Base-by-base conservation (phyloP, 495 filamentous ascomycete species). In the Penicillium flavigenum region DNA sequence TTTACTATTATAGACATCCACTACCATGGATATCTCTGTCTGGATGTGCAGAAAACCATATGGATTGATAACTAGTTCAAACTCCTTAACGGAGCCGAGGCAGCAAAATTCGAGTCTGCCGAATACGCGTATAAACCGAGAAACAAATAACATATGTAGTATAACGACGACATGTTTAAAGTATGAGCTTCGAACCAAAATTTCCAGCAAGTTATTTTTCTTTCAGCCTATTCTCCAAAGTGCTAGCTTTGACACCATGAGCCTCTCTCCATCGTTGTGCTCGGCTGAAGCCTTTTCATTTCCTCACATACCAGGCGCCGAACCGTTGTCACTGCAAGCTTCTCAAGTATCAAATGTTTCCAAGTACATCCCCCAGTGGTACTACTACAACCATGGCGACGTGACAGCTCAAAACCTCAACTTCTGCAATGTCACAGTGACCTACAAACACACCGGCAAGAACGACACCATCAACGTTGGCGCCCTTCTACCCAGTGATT, bases 381-480 rank as follows among this genome's bases (percentile, higher is more conserved):
- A 46, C 22, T 46, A 46, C 20, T 46, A 46, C 44, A 46, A 46
- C 5, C 22, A 46, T 3, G 44, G 44, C 12, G 14, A 6, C 4
- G 20, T 46, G 19, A 7, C 10, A n/a, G 44, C 44, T 24, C 9
- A 22, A 24, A 26, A 46, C 0, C 44, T 46, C 22, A 46, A 26
- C 44, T 78, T 78, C 59, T 80, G 77, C 60, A 78, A 80, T 55
- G 59, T 80, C 39, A 79, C 73, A 4, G 57, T 80, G 29, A 66
- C 66, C 6, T 76, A 79, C 58, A 78, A 77, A 3, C 76, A 79
- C 61, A 68, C 72, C 0, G 73, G 67, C 2, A 51, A 62, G 32
- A 63, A 72, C 56, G 77, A 80, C 51, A 62, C 22, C 5, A 59
- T 81, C 44, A 54, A 56, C 43, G 65, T 69, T 46, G 60, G 69